phyloP scores from a whole-genome alignment of 225 moss, liverwort and hornwort genomes.

The Sphagnum tenellum region DNA sequence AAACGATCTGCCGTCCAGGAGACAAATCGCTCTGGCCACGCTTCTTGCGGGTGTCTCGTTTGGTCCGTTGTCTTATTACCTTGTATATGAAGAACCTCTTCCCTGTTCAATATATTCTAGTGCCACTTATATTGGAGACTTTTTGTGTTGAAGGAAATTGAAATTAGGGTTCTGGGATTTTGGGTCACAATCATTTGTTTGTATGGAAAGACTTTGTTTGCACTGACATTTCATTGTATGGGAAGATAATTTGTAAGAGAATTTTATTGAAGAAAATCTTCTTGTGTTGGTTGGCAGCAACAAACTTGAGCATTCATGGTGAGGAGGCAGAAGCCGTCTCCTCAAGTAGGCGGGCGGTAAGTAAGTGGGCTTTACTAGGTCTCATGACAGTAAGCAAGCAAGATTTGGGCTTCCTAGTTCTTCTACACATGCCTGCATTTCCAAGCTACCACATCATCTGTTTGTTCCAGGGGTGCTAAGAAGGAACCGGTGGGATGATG shows the following conservation, averaged over 20 bases:
- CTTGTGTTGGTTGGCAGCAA: constrained; percentile 36
- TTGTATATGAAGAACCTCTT: neutral
- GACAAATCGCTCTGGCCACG: constrained; percentile 27
- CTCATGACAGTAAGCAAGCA: too few species aligned
- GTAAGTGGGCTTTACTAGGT: neutral
- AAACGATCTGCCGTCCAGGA: constrained; percentile 11
- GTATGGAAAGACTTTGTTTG: neutral
- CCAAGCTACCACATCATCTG: neutral
- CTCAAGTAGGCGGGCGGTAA: constrained; percentile 53
- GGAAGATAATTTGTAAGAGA: constrained; percentile 15
- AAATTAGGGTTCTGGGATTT: neutral
- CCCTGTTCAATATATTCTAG: neutral
- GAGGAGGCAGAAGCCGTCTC: constrained; percentile 40
- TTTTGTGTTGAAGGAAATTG: neutral
- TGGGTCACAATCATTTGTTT: constrained; percentile 1
- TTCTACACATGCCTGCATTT: too few species aligned
- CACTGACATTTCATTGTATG: constrained; percentile 21
- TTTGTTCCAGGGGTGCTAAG: neutral
- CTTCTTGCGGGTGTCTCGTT: constrained; percentile 31
- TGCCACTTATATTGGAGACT: neutral
- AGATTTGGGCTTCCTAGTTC: neutral
- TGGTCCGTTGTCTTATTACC: constrained; percentile 7
- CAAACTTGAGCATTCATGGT: constrained; percentile 21
- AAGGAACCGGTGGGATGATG: neutral
- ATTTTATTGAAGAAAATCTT: constrained; percentile 31